Conservation (phyloP, 1,284 basidiomycete genomes). For the Ustilago crameri region DNA sequence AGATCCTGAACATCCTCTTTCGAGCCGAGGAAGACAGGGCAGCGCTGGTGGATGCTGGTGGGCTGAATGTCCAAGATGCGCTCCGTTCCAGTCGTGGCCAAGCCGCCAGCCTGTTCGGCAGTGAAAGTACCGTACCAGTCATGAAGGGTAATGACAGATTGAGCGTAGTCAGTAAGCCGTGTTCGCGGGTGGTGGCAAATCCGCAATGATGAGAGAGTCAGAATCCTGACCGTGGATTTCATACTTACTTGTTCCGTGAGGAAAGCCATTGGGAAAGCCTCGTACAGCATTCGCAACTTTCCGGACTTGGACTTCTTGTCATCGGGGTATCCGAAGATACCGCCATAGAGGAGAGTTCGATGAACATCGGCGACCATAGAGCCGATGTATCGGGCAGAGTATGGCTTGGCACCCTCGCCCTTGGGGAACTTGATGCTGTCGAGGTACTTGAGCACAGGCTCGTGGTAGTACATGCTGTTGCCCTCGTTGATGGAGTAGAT, state of each 20-base stretch:
- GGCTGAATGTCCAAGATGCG: conserved; percentile 94
- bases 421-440: conserved; percentile 86
- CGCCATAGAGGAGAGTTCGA: conserved; percentile 94
- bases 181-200: too few species aligned
- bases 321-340: conserved; percentile 97
- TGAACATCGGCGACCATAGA: conserved; percentile 99
- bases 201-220: too few species aligned
- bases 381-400: conserved; percentile 82
- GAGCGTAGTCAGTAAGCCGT: neutral
- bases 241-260: conserved; percentile 80
- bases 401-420: conserved; percentile 67
- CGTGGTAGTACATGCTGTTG: conserved; percentile 92
- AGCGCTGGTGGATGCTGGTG: conserved; percentile 88
- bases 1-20: conserved; percentile 90
- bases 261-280: conserved; percentile 99
- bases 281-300: conserved; percentile 93
- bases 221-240: neutral
- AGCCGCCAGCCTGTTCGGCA: conserved; percentile 86
- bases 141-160: neutral
- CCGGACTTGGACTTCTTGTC: conserved; percentile 98
- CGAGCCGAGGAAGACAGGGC: conserved; percentile 92
- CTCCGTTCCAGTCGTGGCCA: conserved; percentile 91
- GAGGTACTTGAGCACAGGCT: conserved; percentile 77
- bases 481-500: conserved; percentile 99
- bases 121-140: too few species aligned